These are phyloP conservation scores for Zymoseptoria pseudotritici DNA, from an alignment of 2,329 filamentous ascomycete genomes.

Conservation along the genomic window DNA sequence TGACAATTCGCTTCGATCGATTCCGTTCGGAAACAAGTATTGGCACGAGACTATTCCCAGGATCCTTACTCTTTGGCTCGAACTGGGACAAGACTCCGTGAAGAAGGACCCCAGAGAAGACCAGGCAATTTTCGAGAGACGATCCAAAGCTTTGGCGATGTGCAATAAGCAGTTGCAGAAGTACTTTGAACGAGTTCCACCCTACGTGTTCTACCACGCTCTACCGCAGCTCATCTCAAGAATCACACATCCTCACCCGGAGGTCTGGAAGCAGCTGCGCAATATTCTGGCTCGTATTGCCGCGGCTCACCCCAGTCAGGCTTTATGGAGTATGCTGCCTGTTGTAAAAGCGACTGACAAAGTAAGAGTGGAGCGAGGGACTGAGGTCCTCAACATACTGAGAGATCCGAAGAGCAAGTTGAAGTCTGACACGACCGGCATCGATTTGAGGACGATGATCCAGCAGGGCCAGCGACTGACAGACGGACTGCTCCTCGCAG, in stretches of 20 bases:
- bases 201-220: constrained; percentile 73
- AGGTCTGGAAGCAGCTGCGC: constrained; percentile 69
- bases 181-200: constrained; percentile 64
- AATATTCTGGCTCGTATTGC: constrained; percentile 83
- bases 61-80: constrained; percentile 87
- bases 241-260: constrained; percentile 75
- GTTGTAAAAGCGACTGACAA: constrained; percentile 73
- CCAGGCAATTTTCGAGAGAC: constrained; percentile 40
- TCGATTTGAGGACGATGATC: constrained; percentile 65
- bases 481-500: constrained; percentile 71
- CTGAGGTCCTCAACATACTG: constrained; percentile 27
- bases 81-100: constrained; percentile 65
- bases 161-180: constrained; percentile 72
- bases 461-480: constrained; percentile 74
- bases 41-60: constrained; percentile 91
- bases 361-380: constrained; percentile 55
- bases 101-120: constrained; percentile 38
- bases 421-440: constrained; percentile 44
- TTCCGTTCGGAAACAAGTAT: constrained; percentile 87
- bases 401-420: constrained; percentile 49
- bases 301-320: constrained; percentile 77
- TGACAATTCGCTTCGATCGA: constrained; percentile 83
- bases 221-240: constrained; percentile 92
- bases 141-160: constrained; percentile 59
- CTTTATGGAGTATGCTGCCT: constrained; percentile 83